These are phyloP conservation scores for Decorospora gaudefroyi DNA, from an alignment of 2,329 filamentous ascomycete genomes.

Conservation along the genomic window DNA sequence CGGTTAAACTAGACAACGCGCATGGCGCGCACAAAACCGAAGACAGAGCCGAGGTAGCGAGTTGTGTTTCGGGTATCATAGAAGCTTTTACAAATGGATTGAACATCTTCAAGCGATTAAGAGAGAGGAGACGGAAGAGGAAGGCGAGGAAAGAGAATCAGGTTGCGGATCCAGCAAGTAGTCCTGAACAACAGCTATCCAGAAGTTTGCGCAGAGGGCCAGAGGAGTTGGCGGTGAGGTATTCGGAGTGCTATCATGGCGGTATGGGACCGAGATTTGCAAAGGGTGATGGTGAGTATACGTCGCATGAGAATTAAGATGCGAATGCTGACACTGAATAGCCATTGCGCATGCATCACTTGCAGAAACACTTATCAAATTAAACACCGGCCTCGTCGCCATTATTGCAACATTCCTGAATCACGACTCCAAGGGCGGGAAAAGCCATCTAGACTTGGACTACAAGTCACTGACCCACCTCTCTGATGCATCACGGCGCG, in stretches of 20 bases:
- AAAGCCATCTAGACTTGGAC: slow-evolving; percentile 46
- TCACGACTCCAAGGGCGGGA: slow-evolving; percentile 41
- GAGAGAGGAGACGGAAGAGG: slow-evolving; percentile 41
- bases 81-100: slow-evolving; percentile 53
- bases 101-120: slow-evolving; percentile 52
- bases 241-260: slow-evolving; percentile 46
- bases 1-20: slow-evolving; percentile 26
- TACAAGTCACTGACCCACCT: slow-evolving; percentile 52
- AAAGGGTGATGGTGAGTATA: slow-evolving; percentile 51
- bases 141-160: slow-evolving; percentile 34
- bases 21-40: slow-evolving; percentile 21
- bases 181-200: slow-evolving; percentile 47
- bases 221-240: slow-evolving; percentile 50
- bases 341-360: slow-evolving; percentile 54
- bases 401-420: slow-evolving; percentile 54
- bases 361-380: slow-evolving; percentile 51
- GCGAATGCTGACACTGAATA: slow-evolving; percentile 20
- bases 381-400: slow-evolving; percentile 54
- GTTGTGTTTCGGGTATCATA: slow-evolving; percentile 50
- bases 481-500: slow-evolving; percentile 52
- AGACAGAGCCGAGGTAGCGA: slow-evolving; percentile 38
- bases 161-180: slow-evolving; percentile 26
- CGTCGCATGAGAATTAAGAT: neutral
- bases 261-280: slow-evolving; percentile 48
- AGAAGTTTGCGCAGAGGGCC: slow-evolving; percentile 50